A percentile compares a stretch with the other conserved stretches of the same genome.
phyloP scores from a whole-genome alignment of 176 grass and related monocot species.

The Tuctoria greenei region DNA sequence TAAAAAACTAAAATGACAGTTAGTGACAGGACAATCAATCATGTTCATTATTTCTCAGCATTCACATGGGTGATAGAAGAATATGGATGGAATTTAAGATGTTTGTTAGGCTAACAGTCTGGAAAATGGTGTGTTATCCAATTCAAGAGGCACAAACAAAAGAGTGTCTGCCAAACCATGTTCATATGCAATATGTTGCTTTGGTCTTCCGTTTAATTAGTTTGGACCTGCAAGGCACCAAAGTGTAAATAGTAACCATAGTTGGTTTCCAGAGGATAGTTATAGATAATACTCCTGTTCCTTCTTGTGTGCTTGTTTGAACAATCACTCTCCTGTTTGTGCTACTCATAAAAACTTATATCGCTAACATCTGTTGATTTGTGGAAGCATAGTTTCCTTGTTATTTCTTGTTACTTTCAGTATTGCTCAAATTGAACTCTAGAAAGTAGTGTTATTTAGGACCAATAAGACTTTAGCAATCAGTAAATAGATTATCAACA shows the following conservation, averaged over 20 bases:
- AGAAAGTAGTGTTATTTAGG: background rate
- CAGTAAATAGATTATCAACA: slow-evolving; percentile 2
- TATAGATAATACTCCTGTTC: background rate
- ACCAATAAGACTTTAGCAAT: background rate
- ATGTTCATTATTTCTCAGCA: slow-evolving; percentile 13
- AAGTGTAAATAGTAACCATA: background rate
- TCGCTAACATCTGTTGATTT: background rate
- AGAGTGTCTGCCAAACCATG: background rate
- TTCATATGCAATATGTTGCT: background rate
- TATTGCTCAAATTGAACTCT: background rate
- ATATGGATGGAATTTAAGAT: background rate
- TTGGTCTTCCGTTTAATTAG: background rate
- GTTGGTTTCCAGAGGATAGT: background rate
- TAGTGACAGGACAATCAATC: background rate
- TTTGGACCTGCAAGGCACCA: slow-evolving; percentile 2
- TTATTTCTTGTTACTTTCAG: background rate
- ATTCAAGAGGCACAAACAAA: slow-evolving; percentile 8
- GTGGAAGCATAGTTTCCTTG: slow-evolving; percentile 6
- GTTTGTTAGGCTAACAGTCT: background rate
- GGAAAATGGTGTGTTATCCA: background rate
- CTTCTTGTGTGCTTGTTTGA: background rate
- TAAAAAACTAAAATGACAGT: background rate
- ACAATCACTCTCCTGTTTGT: background rate
- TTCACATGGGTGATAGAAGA: background rate
- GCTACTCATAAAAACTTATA: background rate